A percentile compares a stretch with the other conserved stretches of the same genome.
Conservation (phyloP, 352 stramenopile species). For the Phytopythium aichiense region DNA sequence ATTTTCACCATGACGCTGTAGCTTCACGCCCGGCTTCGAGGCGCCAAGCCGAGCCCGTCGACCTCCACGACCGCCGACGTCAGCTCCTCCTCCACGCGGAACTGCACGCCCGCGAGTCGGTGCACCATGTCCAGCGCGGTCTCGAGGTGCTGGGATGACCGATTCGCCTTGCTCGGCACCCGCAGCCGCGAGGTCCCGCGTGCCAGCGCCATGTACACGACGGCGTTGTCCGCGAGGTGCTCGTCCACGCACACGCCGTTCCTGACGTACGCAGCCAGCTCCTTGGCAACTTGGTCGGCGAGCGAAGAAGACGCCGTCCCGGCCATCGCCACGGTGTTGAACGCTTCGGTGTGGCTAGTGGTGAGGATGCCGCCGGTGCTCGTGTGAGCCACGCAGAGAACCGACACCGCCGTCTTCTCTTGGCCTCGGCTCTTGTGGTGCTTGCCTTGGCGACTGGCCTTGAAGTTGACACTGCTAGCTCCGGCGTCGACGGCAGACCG, state of each 20-base stretch:
- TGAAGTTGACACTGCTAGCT: slow-evolving; percentile 8
- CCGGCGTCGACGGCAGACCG: neutral
- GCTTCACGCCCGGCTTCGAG: neutral
- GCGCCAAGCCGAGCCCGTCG: slow-evolving; percentile 30
- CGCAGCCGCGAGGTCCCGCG: slow-evolving; percentile 43
- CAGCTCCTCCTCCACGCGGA: slow-evolving; percentile 32
- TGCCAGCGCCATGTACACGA: slow-evolving; percentile 70
- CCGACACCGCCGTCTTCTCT: slow-evolving; percentile 33
- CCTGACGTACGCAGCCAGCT: slow-evolving; percentile 25
- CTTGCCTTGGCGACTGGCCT: slow-evolving; percentile 8
- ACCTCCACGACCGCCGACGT: slow-evolving; percentile 41
- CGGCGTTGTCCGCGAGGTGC: slow-evolving; percentile 63
- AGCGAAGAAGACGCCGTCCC: slow-evolving; percentile 11
- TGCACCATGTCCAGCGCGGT: slow-evolving; percentile 41
- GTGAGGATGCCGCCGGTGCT: slow-evolving; percentile 34
- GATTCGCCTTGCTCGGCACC: slow-evolving; percentile 35
- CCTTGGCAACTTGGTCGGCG: slow-evolving; percentile 29
- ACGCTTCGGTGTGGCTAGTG: slow-evolving; percentile 27
- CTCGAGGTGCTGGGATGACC: slow-evolving; percentile 51
- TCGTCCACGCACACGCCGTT: slow-evolving; percentile 64
- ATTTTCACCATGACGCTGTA: neutral
- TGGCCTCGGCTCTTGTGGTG: slow-evolving; percentile 8
- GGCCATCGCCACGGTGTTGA: slow-evolving; percentile 5
- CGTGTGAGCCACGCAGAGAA: slow-evolving; percentile 41
- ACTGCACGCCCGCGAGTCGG: slow-evolving; percentile 35